Percentiles rank a stretch among this genome's conserved stretches.
phyloP scores from a whole-genome alignment of 495 filamentous ascomycete species.

The Penicillium manginii region DNA sequence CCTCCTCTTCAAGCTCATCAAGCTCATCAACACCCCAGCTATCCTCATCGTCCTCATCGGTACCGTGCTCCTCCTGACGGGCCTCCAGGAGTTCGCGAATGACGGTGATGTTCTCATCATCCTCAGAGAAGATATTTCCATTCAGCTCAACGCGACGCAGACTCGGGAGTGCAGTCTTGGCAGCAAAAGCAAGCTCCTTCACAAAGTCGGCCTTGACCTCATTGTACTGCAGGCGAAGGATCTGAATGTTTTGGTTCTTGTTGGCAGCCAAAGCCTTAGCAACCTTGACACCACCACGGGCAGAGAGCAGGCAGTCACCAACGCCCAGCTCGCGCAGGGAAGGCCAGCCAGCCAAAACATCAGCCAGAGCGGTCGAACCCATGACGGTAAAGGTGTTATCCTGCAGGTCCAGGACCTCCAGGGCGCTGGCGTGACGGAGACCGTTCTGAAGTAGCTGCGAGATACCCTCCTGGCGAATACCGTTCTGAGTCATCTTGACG shows the following conservation, averaged over 20 bases:
- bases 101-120: conserved; percentile 65
- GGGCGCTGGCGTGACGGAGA: conserved; percentile 62
- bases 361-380: conserved; percentile 78
- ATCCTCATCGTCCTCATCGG: conserved; percentile 55
- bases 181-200: conserved; percentile 66
- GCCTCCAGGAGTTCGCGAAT: conserved; percentile 55
- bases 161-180: conserved; percentile 64
- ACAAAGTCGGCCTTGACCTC: conserved; percentile 80
- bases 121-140: conserved; percentile 91
- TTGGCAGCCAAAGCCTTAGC: conserved; percentile 73
- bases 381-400: conserved; percentile 93
- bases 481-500: conserved; percentile 98
- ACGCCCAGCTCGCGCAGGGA: conserved; percentile 82
- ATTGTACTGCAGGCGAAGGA: conserved; percentile 88
- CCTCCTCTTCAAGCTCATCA: conserved; percentile 76
- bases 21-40: conserved; percentile 85
- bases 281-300: conserved; percentile 76
- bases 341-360: conserved; percentile 73
- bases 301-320: conserved; percentile 81
- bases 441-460: conserved; percentile 75
- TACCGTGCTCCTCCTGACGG: conserved; percentile 61
- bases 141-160: conserved; percentile 89
- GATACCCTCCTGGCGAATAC: conserved; percentile 93
- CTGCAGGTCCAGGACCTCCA: conserved; percentile 85
- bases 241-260: conserved; percentile 75